Base-by-base conservation (phyloP, 2,329 filamentous ascomycete genomes). In the Penicillium sp. region DNA sequence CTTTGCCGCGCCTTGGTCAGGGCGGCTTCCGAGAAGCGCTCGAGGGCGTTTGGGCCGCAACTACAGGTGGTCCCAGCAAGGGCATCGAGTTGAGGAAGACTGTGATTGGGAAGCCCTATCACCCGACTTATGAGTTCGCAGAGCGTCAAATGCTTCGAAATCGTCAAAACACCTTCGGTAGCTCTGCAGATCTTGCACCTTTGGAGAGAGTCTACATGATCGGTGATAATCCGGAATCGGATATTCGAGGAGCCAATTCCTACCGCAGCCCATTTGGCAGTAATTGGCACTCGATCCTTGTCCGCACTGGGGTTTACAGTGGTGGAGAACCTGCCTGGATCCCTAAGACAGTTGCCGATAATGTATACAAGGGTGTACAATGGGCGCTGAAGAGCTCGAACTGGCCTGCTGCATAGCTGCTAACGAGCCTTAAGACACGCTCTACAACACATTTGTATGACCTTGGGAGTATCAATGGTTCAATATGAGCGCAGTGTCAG, bases 161-260 rank as follows among this genome's bases (percentile, higher is more conserved):
- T 65, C 76, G 86, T 16, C 69, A 75, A 18, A 64, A 70, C 13
- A 52, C 81, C 19, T 73, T 83, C 41, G 63, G 68, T 13, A 38
- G 28, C 39, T 56, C 54, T 52, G 54, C 64, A 22, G 56, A 61
- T 27, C 49, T 70, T 2, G 68, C 63, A 16, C 77, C 79, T n/a
- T 70, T 95, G 47, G 77, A 78, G 61, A 80, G 79, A 36, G 90
- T 97, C 10, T 97, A 95, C 71, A 97, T 97, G 92, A 81, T 97
- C 35, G 93, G 93, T 5, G 88, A 92, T 64, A 92, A 92, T 63
- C 87, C 88, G 4, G 89, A 89, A 64, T 93, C 87, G 59, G 93
- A 99, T 67, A 95, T 99, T 57, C 77, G 82, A 4, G 93, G 93
- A 5, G 91, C 89, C 16, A 95, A 95, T 65, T 78, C 80, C 38